Base-by-base conservation (phyloP, 495 filamentous ascomycete genomes). In the Beverwykella pulmonaria region DNA sequence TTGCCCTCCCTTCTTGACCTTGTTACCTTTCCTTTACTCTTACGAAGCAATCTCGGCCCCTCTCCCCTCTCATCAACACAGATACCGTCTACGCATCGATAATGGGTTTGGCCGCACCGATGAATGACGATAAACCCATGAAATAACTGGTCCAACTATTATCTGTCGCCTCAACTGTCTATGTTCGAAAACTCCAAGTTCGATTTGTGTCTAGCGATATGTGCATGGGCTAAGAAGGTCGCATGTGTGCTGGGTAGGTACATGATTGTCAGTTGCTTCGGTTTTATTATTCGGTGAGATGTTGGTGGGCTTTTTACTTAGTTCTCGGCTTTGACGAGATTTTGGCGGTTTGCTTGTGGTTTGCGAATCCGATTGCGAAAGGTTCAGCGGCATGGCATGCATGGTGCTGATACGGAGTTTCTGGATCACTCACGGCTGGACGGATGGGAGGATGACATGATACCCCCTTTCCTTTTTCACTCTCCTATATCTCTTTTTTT, bases 41-140 rank as follows among this genome's bases (percentile, higher is more conserved):
- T 44, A 12, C 3, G 2, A 9, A 15, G 17, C 6, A 15, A 7
- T 44, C 39, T 10, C 17, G 9, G 12, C 32, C 39, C 15, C 39
- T 2, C 6, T n/a, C 39, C 17, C 8, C 39, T 9, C 12, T 48
- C 44, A 17, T 23, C 57, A 48, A 15, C 39, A 44, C 17, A 44
- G 3, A 4, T n/a, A 44, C 8, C 39, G 39, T 57, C 36, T 39
- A 57, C 53, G 53, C 32, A 41, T 41, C 53, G 29, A 57, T 44
- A 34, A 7, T 44, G 39, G 39, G 2, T 41, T 57, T 39, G 53
- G 20, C 53, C 53, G 53, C 53, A 26, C 53, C 25, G n/a, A 26
- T 6, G 23, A 20, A 25, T 23, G 5, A 12, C 5, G 6, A 49
- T 15, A 30, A 55, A 20, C 27, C 53, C 30, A 17, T 17, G 53